A percentile compares a stretch with the other conserved stretches of the same genome.
phyloP scores from a whole-genome alignment of 805 yeast species.

The Henningerozyma blattae region DNA sequence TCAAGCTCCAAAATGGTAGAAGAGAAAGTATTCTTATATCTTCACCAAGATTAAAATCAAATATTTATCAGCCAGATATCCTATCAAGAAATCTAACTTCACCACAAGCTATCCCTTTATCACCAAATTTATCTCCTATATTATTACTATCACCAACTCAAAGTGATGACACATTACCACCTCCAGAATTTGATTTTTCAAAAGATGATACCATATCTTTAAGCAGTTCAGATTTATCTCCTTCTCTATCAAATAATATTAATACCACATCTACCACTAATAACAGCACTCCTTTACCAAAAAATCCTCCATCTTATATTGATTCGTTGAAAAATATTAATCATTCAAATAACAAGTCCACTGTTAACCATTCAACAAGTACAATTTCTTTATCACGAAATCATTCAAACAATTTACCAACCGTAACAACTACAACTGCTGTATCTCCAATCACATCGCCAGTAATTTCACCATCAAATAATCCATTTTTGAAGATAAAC shows the following conservation, averaged over 20 bases:
- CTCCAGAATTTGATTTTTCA: neutral
- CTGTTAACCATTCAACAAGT: too few relatives aligned
- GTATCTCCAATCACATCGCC: slow-evolving; percentile 3
- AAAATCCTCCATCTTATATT: slow-evolving; percentile 26
- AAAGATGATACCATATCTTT: neutral
- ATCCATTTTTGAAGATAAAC: neutral
- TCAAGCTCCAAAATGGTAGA: too few relatives aligned
- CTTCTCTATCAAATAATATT: neutral
- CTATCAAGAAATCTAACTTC: slow-evolving; percentile 37
- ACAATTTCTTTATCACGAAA: too few relatives aligned
- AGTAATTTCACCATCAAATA: slow-evolving; percentile 18
- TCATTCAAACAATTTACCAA: neutral
- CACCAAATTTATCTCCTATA: slow-evolving; percentile 34
- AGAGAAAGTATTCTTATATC: neutral
- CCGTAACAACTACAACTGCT: slow-evolving; percentile 1
- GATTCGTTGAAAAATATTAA: slow-evolving; percentile 12
- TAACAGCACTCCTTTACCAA: slow-evolving; percentile 11
- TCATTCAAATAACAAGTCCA: neutral
- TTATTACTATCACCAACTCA: slow-evolving; percentile 10
- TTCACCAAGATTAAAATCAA: slow-evolving; percentile 29
- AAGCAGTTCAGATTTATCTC: neutral
- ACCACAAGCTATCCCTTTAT: slow-evolving; percentile 54
- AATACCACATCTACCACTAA: neutral
- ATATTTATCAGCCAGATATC: slow-evolving; percentile 43
- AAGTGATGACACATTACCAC: neutral